These are phyloP conservation scores for Wickerhamiella sergipiensis DNA, from an alignment of 805 yeast genomes.

Conservation along the genomic window DNA sequence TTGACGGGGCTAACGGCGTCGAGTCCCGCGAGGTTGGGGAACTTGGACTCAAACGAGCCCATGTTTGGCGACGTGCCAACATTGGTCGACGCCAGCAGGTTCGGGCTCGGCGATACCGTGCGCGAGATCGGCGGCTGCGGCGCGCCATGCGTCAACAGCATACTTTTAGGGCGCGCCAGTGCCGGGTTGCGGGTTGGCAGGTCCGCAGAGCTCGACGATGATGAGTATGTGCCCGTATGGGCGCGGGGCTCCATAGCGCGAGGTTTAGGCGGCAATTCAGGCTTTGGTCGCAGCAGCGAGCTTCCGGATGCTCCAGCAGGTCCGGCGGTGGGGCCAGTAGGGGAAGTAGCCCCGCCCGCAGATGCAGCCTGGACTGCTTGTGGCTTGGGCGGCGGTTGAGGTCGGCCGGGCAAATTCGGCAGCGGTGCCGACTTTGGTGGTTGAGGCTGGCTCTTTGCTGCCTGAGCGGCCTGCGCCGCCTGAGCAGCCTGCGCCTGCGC, in stretches of 20 bases:
- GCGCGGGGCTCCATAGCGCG: not conserved
- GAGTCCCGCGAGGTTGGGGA: not conserved
- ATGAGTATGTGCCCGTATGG: not conserved
- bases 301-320: constrained; percentile 12
- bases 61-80: not conserved
- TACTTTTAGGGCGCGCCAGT: not conserved
- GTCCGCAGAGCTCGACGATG: not conserved
- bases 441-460: no score
- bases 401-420: constrained; percentile 1
- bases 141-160: not conserved
- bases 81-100: not conserved
- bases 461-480: no score
- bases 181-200: not conserved
- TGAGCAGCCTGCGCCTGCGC: not conserved
- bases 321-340: no score
- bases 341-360: no score
- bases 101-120: not conserved
- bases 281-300: constrained; percentile 3
- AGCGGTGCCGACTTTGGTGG: no score
- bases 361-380: constrained; percentile 9
- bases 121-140: not conserved
- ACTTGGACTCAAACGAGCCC: not conserved
- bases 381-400: constrained; percentile 3
- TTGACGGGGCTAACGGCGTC: not conserved
- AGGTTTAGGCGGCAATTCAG: not conserved